phyloP scores from a whole-genome alignment of 2,329 filamentous ascomycete genomes.

The Diaporthe longicolla region DNA sequence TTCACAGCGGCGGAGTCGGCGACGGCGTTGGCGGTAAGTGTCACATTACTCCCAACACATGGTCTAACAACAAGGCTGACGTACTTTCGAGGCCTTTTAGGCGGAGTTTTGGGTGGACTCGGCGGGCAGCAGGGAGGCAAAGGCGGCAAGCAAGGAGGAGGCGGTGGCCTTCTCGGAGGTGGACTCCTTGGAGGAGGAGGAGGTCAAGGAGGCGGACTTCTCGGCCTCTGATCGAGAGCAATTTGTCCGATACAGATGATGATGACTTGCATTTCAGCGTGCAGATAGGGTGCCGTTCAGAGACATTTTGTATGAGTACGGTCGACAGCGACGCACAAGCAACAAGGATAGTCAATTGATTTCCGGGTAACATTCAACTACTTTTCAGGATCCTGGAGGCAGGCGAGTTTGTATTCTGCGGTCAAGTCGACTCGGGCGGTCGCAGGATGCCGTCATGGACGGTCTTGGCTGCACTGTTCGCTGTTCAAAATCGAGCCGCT shows the following conservation, averaged over 20 bases:
- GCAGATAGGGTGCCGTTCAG: too few relatives aligned
- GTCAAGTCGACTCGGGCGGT: background rate
- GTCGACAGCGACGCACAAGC: background rate
- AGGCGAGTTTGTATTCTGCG: background rate
- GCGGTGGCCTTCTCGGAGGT: conserved; percentile 38
- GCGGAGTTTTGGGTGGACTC: conserved; percentile 39
- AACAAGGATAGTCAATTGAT: conserved; percentile 2
- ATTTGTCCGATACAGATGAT: background rate
- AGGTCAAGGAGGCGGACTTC: conserved; percentile 20
- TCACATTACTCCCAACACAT: background rate
- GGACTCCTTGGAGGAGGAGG: conserved; percentile 33
- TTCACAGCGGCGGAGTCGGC: conserved; percentile 36
- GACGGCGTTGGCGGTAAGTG: conserved; percentile 40
- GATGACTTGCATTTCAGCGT: background rate
- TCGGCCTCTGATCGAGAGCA: conserved; percentile 4
- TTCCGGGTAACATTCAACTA: background rate
- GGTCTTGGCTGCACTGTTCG: background rate
- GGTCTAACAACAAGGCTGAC: background rate
- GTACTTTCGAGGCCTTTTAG: conserved; percentile 39
- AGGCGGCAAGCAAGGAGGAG: conserved; percentile 30
- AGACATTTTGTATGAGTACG: background rate
- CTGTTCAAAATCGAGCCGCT: background rate
- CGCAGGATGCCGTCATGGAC: background rate
- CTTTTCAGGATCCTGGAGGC: background rate
- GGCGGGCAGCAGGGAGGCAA: conserved; percentile 40